A percentile compares a stretch with the other conserved stretches of the same genome.
phyloP scores from a whole-genome alignment of 1,139 yeast species.

The Chernovozyma aurita region DNA sequence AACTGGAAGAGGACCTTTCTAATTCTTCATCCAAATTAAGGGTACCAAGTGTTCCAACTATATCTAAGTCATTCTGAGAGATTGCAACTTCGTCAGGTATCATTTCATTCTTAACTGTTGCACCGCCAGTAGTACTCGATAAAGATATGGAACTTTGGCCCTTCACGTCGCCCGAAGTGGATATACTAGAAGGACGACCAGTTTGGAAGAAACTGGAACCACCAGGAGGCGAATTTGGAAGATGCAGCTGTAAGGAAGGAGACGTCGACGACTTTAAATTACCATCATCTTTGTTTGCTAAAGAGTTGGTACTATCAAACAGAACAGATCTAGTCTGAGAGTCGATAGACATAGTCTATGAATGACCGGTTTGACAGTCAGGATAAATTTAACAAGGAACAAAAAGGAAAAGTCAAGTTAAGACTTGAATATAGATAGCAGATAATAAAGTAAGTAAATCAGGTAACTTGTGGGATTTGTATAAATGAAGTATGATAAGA shows the following conservation, averaged over 20 bases:
- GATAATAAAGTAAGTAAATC: neutral
- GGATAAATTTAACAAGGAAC: neutral
- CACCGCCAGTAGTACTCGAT: neutral
- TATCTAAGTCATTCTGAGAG: slow-evolving; percentile 22
- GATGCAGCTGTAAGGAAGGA: slow-evolving; percentile 1
- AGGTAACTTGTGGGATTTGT: neutral
- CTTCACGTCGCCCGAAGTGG: neutral
- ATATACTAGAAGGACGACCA: neutral
- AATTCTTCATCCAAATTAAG: slow-evolving; percentile 38
- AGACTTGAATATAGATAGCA: neutral
- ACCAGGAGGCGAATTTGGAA: slow-evolving; percentile 20
- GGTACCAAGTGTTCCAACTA: slow-evolving; percentile 40
- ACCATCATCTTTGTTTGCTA: neutral
- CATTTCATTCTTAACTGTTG: neutral
- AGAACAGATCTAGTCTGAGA: slow-evolving; percentile 9
- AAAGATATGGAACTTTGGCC: too few relatives aligned
- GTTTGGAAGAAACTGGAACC: slow-evolving; percentile 23
- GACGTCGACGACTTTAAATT: neutral
- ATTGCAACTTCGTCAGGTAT: neutral
- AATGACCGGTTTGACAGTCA: neutral
- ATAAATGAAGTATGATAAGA: neutral
- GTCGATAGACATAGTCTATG: slow-evolving; percentile 1
- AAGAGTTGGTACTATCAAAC: slow-evolving; percentile 3
- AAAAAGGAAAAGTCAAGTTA: neutral
- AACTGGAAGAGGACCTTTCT: slow-evolving; percentile 2